Evolutionary conservation across 2,329 filamentous ascomycete genomes (phyloP).

Genomic region (Paraconiothyrium sp.): DNA sequence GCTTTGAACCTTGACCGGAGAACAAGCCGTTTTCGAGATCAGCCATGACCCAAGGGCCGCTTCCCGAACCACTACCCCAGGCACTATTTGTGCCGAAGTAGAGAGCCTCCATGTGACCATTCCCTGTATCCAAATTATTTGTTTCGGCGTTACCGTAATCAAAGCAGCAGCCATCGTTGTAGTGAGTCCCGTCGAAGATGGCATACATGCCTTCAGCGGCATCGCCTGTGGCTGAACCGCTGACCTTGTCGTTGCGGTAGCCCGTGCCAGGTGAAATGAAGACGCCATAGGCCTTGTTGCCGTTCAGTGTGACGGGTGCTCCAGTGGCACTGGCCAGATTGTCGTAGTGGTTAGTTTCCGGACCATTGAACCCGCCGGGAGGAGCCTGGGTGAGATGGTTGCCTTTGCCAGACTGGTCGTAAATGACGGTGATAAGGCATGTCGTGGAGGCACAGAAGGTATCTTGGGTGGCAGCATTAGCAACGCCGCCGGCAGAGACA

Average conservation of each 20-base stretch:
- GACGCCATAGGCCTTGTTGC: constrained; percentile 70
- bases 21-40: constrained; percentile 75
- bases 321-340: constrained; percentile 67
- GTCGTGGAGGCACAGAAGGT: constrained; percentile 68
- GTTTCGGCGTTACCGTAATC: constrained; percentile 57
- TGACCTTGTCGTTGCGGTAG: constrained; percentile 67
- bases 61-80: constrained; percentile 67
- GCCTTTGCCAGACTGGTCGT: constrained; percentile 70
- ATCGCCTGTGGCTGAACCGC: constrained; percentile 65
- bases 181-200: constrained; percentile 68
- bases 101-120: constrained; percentile 74
- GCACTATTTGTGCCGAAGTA: constrained; percentile 67
- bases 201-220: constrained; percentile 69
- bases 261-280: constrained; percentile 69
- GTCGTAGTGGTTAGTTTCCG: constrained; percentile 66
- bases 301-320: constrained; percentile 69
- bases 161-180: constrained; percentile 65
- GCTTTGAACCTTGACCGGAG: constrained; percentile 58
- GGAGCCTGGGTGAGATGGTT: constrained; percentile 73
- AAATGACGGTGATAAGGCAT: constrained; percentile 71
- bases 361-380: constrained; percentile 65
- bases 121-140: constrained; percentile 59
- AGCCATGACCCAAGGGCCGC: constrained; percentile 74
- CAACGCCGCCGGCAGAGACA: constrained; percentile 67
- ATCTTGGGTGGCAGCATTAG: constrained; percentile 69